Conservation (phyloP, 2,329 filamentous ascomycete species). For the Fusarium liriodendri region DNA sequence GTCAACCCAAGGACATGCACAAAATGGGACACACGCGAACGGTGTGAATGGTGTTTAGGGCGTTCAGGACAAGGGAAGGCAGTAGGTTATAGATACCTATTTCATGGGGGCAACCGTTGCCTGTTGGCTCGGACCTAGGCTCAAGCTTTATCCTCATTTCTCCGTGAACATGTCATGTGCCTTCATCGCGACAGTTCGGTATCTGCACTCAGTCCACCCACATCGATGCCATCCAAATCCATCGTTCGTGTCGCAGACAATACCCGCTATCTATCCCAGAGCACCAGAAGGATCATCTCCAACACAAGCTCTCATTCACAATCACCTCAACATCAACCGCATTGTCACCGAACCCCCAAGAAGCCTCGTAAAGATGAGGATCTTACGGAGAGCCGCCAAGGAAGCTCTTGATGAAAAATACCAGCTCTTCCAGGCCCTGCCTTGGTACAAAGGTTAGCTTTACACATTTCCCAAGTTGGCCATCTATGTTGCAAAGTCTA, state of each 20-base stretch:
- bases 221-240: background rate
- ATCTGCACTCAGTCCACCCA: too few relatives aligned
- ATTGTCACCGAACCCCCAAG: background rate
- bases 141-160: background rate
- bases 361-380: background rate
- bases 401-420: background rate
- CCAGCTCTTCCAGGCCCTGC: background rate
- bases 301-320: background rate
- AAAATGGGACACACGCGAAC: conserved; percentile 7
- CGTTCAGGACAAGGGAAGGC: conserved; percentile 17
- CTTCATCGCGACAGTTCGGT: background rate
- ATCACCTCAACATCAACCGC: background rate
- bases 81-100: conserved; percentile 14
- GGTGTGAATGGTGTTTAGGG: conserved; percentile 31
- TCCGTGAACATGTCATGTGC: background rate
- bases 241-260: background rate
- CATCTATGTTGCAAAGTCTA: background rate
- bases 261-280: background rate
- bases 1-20: conserved; percentile 4
- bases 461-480: background rate
- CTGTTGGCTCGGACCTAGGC: background rate
- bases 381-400: background rate
- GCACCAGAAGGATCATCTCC: background rate
- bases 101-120: background rate
- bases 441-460: background rate